These are phyloP conservation scores for Lathyrus oleraceus DNA, from an alignment of 306 rosid species.

Conservation along the genomic window DNA sequence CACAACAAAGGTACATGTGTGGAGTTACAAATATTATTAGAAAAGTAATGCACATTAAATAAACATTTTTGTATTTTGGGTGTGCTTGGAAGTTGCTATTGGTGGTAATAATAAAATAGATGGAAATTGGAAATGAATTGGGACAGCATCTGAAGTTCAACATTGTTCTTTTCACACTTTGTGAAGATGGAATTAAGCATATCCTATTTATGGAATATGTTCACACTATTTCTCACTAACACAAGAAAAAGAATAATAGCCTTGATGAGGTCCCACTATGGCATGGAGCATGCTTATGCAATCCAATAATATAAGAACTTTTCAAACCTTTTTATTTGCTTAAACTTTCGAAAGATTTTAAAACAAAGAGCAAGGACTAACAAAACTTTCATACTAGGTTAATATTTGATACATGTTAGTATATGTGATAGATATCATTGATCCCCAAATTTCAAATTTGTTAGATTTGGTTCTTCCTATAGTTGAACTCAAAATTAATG, in stretches of 20 bases:
- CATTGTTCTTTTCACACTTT: slow-evolving; percentile 36
- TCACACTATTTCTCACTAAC: slow-evolving; percentile 32
- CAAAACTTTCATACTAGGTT: not conserved
- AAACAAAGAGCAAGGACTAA: not conserved
- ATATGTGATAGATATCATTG: too few species aligned
- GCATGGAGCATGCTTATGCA: slow-evolving; percentile 40
- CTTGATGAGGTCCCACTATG: not conserved
- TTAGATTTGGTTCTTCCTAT: too few species aligned
- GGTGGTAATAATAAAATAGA: not conserved
- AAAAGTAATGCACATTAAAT: not conserved
- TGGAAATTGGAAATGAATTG: slow-evolving; percentile 11
- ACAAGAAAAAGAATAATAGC: not conserved
- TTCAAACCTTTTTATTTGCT: not conserved
- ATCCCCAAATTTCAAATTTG: too few species aligned
- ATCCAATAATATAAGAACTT: not conserved
- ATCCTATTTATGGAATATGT: slow-evolving; percentile 23
- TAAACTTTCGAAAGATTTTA: not conserved
- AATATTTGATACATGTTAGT: too few species aligned
- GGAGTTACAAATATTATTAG: not conserved
- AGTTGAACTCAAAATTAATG: too few species aligned
- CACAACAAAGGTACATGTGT: not conserved
- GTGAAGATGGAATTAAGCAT: slow-evolving; percentile 30
- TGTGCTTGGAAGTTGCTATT: not conserved
- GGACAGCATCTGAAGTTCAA: slow-evolving; percentile 23
- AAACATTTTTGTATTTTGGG: not conserved